Percentiles rank a stretch among this genome's conserved stretches.
Conservation (phyloP, 345 rosid species). For the Clarkia xantiana region DNA sequence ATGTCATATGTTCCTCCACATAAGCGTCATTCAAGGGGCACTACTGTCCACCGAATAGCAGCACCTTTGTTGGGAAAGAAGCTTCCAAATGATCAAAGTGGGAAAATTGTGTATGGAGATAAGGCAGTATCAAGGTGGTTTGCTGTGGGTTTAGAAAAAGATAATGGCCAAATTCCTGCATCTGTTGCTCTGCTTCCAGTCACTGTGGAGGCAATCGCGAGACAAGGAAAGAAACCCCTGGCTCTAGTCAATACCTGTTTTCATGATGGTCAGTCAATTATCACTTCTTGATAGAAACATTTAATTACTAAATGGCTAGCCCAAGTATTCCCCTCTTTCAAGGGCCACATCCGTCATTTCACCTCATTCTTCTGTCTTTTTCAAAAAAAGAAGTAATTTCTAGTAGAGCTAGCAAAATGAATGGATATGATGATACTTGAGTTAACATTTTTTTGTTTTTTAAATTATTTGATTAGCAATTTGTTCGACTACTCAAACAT, state of each 20-base stretch:
- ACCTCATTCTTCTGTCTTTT: too few relatives aligned
- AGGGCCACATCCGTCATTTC: too few relatives aligned
- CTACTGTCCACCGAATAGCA: constrained; percentile 15
- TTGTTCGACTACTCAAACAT: too few relatives aligned
- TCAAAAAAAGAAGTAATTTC: too few relatives aligned
- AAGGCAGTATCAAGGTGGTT: constrained; percentile 30
- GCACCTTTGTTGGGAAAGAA: constrained; percentile 21
- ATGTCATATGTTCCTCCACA: constrained; percentile 63
- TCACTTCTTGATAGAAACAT: too few relatives aligned
- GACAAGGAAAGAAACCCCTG: constrained; percentile 17
- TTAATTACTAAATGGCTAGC: too few relatives aligned
- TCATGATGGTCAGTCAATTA: constrained; percentile 19
- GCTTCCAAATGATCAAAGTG: constrained; percentile 5
- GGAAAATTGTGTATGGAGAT: constrained; percentile 21
- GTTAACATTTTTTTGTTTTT: too few relatives aligned
- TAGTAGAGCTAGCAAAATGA: too few relatives aligned
- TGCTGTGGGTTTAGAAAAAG: constrained; percentile 27
- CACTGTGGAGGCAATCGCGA: constrained; percentile 18
- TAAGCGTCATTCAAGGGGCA: constrained; percentile 31
- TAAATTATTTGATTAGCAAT: too few relatives aligned
- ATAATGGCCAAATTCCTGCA: constrained; percentile 16
- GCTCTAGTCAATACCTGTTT: constrained; percentile 19
- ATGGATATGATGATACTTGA: too few relatives aligned
- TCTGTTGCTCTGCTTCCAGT: constrained; percentile 18
- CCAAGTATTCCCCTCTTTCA: too few relatives aligned